Percentiles rank a stretch among this genome's conserved stretches.
Conservation (phyloP, 2,329 filamentous ascomycete genomes). For the Fusarium sp. region DNA sequence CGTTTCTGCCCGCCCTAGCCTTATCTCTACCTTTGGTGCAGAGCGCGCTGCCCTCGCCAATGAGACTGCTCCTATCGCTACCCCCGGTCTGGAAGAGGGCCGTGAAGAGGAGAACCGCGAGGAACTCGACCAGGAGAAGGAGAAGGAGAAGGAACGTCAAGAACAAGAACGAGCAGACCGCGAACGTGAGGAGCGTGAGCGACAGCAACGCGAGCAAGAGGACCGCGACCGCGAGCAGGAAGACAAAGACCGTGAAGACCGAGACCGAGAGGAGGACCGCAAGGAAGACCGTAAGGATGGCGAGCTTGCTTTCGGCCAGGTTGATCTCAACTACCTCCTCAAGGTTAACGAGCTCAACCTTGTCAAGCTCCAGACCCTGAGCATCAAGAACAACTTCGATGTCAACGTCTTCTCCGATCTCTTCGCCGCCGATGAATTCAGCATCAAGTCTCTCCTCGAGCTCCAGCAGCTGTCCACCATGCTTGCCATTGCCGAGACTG, state of each 20-base stretch:
- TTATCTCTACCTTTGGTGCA: slow-evolving; percentile 44
- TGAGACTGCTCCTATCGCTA: slow-evolving; percentile 12
- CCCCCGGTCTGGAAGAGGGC: slow-evolving; percentile 1
- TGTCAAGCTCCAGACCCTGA: slow-evolving; percentile 53
- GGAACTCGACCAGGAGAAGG: background rate
- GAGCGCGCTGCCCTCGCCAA: slow-evolving; percentile 17
- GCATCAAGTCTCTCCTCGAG: slow-evolving; percentile 55
- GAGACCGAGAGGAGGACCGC: background rate
- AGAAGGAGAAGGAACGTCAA: background rate
- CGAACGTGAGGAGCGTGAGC: background rate
- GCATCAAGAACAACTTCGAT: slow-evolving; percentile 59
- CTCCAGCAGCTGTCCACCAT: slow-evolving; percentile 56
- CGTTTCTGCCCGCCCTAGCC: slow-evolving; percentile 57
- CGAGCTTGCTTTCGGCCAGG: slow-evolving; percentile 54
- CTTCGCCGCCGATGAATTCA: slow-evolving; percentile 55
- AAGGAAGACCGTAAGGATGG: slow-evolving; percentile 50
- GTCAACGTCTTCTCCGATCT: slow-evolving; percentile 55
- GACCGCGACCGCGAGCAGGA: background rate
- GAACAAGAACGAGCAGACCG: background rate
- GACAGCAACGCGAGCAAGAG: background rate
- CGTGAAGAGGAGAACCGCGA: slow-evolving; percentile 16
- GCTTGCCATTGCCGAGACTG: slow-evolving; percentile 48
- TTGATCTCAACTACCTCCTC: slow-evolving; percentile 60
- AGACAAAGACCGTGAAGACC: background rate
- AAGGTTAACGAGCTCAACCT: slow-evolving; percentile 60